These are phyloP conservation scores for Jackrogersella multiformis DNA, from an alignment of 495 filamentous ascomycete species.

Conservation along the genomic window DNA sequence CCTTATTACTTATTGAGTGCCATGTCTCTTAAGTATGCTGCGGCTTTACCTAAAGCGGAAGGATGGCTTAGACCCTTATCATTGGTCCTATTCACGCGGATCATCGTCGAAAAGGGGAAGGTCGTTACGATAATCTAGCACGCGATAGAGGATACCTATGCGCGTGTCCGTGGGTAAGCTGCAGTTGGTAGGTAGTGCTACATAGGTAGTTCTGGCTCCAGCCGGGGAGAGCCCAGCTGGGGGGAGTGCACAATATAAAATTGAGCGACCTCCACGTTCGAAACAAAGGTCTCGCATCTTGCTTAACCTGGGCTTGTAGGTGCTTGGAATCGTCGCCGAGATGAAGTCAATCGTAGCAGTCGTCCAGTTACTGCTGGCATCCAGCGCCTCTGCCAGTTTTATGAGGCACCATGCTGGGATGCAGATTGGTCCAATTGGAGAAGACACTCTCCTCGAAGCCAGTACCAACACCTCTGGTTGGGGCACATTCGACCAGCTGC, in stretches of 20 bases:
- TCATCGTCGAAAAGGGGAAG: slow-evolving; percentile 30
- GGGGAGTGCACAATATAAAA: slow-evolving; percentile 19
- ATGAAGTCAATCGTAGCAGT: slow-evolving; percentile 40
- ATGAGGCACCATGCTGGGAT: slow-evolving; percentile 39
- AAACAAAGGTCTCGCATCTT: not conserved
- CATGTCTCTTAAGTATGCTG: not conserved
- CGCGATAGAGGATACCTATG: slow-evolving; percentile 21
- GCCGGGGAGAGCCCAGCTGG: too few relatives aligned
- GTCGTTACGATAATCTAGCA: slow-evolving; percentile 30
- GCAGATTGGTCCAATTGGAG: slow-evolving; percentile 44
- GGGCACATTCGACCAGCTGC: slow-evolving; percentile 61
- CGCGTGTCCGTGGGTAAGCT: slow-evolving; percentile 22
- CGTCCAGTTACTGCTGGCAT: slow-evolving; percentile 45
- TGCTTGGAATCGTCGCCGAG: slow-evolving; percentile 36
- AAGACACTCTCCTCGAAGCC: slow-evolving; percentile 19
- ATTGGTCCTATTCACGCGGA: slow-evolving; percentile 2
- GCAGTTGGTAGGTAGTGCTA: slow-evolving; percentile 18
- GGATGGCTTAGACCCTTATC: slow-evolving; percentile 18
- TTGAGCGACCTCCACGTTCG: slow-evolving; percentile 1
- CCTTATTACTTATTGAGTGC: not conserved
- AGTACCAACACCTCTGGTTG: slow-evolving; percentile 36
- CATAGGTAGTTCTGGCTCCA: too few relatives aligned
- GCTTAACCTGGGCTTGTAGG: slow-evolving; percentile 18
- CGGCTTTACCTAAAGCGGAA: slow-evolving; percentile 24
- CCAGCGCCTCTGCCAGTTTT: slow-evolving; percentile 42